Conservation (phyloP, 768 basidiomycete genomes). For the Leccinum uliginosum region DNA sequence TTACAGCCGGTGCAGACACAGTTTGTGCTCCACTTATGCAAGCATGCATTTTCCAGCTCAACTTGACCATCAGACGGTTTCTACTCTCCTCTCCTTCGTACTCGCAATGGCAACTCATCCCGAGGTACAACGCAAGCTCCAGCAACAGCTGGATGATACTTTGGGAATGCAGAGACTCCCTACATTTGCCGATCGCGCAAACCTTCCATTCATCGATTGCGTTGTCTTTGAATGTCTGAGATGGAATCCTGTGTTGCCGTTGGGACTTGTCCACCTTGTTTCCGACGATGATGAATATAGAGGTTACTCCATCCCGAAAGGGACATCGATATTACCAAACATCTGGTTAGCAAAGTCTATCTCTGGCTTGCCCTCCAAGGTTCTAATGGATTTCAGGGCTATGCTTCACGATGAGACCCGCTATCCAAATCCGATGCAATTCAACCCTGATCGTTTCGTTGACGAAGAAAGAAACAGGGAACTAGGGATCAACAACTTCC, state of each 20-base stretch:
- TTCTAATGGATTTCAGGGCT: conserved; percentile 29
- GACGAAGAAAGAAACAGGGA: conserved; percentile 22
- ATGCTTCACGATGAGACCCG: conserved; percentile 36
- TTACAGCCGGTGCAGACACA: conserved; percentile 24
- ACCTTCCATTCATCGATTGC: conserved; percentile 39
- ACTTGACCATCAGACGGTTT: conserved; percentile 39
- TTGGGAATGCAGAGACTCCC: conserved; percentile 45
- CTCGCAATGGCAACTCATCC: conserved; percentile 55
- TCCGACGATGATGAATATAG: conserved; percentile 42
- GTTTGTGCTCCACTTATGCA: conserved; percentile 20
- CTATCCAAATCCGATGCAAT: conserved; percentile 39
- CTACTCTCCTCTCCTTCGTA: conserved; percentile 45
- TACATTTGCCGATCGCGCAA: conserved; percentile 35
- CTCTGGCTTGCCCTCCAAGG: conserved; percentile 10
- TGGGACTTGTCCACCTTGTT: conserved; percentile 19
- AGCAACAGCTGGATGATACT: conserved; percentile 48
- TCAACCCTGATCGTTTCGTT: conserved; percentile 37
- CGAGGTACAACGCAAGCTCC: conserved; percentile 43
- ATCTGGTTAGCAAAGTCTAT: conserved; percentile 35
- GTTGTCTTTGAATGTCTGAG: conserved; percentile 34
- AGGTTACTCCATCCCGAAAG: conserved; percentile 43
- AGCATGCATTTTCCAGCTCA: conserved; percentile 20
- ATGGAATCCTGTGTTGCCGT: conserved; percentile 39
- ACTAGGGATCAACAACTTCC: conserved; percentile 33
- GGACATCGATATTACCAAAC: conserved; percentile 42